Evolutionary conservation across 352 stramenopile genomes (phyloP), one percentile per base, ranked within the genome.

Genomic region (Elongisporangium senticosum): DNA sequence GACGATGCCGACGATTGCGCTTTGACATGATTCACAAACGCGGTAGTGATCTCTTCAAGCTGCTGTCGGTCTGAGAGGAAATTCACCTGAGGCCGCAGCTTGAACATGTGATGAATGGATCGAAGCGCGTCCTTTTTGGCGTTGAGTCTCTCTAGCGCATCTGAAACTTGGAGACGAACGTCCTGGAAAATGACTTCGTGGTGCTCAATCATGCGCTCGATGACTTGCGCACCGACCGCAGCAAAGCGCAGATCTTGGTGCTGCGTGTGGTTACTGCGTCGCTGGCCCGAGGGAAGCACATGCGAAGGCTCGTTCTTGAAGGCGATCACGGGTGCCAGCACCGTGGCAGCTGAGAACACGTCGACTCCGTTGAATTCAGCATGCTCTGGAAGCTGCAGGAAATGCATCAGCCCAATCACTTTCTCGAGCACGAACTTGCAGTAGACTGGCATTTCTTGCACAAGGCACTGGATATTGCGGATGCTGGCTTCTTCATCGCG

Each of bases 151-250:
- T 88, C 68, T 8, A 87, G 61, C 13, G 83, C 80, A 56, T 91
- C 82, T 15, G 76, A 79, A 22, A 92, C 71, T 51, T 79, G 74
- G 14, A 82, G 59, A 7, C 81, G 77, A 2, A 95, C 70, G 47
- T 75, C 69, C 53, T 92, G 72, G 56, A 94, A 94, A 56, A 94
- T 92, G 4, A 68, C 69, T 10, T 86, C 72, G 28, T 90, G 80
- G 63, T 94, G 76, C 47, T 79, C 53, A 43, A 94, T 88, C 76
- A 94, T 89, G 17, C 77, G 63, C 59, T 94, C 83, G 15, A 94
- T 72, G 21, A 94, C 75, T 53, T 90, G 79, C 4, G 79, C 82
- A 0, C 82, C 82, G 7, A 92, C 77, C 22, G 82, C 82, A 7
- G 82, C 82, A 63, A 87, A 92, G 10, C 82, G 70, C 43, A 92